Conservation (phyloP, 2,329 filamentous ascomycete genomes). For the Fusarium pseudograminearum region DNA sequence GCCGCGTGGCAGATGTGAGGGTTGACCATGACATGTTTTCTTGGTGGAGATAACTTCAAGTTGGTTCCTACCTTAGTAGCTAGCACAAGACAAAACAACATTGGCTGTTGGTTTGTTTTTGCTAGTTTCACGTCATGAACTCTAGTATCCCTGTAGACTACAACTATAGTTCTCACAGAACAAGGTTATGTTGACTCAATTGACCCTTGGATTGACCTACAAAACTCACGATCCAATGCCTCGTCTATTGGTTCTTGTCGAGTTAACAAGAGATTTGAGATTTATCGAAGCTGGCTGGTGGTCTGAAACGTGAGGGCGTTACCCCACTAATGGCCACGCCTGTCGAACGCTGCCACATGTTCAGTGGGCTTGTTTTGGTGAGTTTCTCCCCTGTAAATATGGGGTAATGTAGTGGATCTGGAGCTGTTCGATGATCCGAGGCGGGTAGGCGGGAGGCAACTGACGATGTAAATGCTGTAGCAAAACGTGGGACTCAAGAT, state of each 20-base stretch:
- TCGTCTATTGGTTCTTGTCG: not conserved
- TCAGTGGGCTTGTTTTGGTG: constrained; percentile 8
- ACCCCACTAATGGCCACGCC: constrained; percentile 13
- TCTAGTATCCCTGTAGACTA: not conserved
- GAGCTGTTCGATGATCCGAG: constrained; percentile 10
- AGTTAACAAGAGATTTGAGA: not conserved
- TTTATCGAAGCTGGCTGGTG: not conserved
- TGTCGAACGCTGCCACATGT: constrained; percentile 16
- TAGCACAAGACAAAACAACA: not conserved
- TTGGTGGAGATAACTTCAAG: not conserved
- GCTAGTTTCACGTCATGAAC: not conserved
- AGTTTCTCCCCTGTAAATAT: constrained; percentile 28
- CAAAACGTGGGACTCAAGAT: not conserved
- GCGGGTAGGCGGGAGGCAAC: constrained; percentile 7
- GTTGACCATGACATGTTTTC: not conserved
- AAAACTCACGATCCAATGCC: not conserved
- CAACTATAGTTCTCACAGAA: not conserved
- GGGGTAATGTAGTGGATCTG: constrained; percentile 26
- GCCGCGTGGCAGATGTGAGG: not conserved
- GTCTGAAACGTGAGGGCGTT: not conserved
- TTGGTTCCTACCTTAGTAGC: not conserved
- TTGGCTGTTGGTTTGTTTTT: not conserved
- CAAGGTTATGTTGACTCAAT: not conserved
- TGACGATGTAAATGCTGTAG: constrained; percentile 6
- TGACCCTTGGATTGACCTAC: not conserved